Evolutionary conservation across 805 yeast species (phyloP), one percentile per base, ranked within the genome.

Genomic region (Priceomyces carsonii): DNA sequence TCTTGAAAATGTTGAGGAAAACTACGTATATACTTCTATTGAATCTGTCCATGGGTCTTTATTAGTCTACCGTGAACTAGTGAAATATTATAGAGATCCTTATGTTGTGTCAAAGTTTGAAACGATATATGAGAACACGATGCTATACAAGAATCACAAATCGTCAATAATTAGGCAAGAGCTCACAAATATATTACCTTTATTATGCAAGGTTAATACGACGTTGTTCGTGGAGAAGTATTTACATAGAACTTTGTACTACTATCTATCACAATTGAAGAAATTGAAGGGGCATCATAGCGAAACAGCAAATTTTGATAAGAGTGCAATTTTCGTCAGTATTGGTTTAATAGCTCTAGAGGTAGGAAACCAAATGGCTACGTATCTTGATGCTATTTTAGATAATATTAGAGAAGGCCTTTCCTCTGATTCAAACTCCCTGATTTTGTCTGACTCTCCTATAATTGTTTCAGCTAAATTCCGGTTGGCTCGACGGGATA

Each of bases 1-100:
- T 10, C 40, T 35, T 16, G 37, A 36, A 12, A 35, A 39, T 23
- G 40, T 36, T n/a, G 38, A 41, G 9, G 41, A 38, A 14, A 54
- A 51, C 29, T 35, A 54, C 10, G 47, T 58, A 14, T 38, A 55
- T 10, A 40, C 57, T 1, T 46, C 66, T 4, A 51, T 77, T 13
- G 97, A 89, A 42, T 69, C 82, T 2, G 75, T 87, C n/a, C 98
- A 91, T 57, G 97, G 96, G 0, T 78, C 95, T 0, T 63, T 91
- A 15, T 64, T 91, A 25, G 93, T 86, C 1, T 89, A 80, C 55
- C 71, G 93, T 20, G 96, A 88, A 55, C 66, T 91, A 12, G 73
- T 90, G 9, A 65, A 73, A 31, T 67, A 66, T 35, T 74, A 80
- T 43, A 84, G 85, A 12, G 93, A 93, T 16, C 73, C 81, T 41